Conservation (phyloP, 2,329 filamentous ascomycete genomes). For the Lachnum nothofagi region DNA sequence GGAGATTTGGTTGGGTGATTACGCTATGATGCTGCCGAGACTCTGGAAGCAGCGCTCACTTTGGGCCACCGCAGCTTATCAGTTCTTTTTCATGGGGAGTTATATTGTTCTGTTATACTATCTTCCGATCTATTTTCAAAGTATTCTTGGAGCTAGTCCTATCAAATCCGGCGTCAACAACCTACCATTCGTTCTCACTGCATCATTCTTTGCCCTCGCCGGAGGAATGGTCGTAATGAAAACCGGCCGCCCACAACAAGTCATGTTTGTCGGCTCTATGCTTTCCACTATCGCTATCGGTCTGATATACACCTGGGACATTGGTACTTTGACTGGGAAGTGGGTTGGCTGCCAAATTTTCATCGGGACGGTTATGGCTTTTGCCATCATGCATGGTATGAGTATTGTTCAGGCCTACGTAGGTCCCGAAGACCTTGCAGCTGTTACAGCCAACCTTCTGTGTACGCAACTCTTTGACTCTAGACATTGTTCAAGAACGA, state of each 20-base stretch:
- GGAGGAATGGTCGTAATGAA: slow-evolving; percentile 25
- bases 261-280: too few relatives aligned
- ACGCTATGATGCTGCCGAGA: slow-evolving; percentile 32
- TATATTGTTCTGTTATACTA: slow-evolving; percentile 41
- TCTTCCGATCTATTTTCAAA: slow-evolving; percentile 47
- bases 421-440: slow-evolving; percentile 1
- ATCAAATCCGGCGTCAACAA: slow-evolving; percentile 34
- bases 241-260: slow-evolving; percentile 13
- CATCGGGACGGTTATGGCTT: slow-evolving; percentile 8
- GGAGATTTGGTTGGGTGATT: slow-evolving; percentile 27
- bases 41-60: slow-evolving; percentile 29
- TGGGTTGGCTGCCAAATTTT: slow-evolving; percentile 22
- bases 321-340: slow-evolving; percentile 11
- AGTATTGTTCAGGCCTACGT: slow-evolving; percentile 41
- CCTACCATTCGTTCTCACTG: slow-evolving; percentile 37
- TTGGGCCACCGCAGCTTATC: slow-evolving; percentile 1
- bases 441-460: slow-evolving; percentile 3
- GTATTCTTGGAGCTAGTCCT: slow-evolving; percentile 35
- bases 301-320: slow-evolving; percentile 29
- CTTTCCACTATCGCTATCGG: slow-evolving; percentile 16
- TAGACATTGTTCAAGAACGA: background rate
- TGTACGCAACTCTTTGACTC: slow-evolving; percentile 1
- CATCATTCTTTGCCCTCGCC: slow-evolving; percentile 24
- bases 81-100: slow-evolving; percentile 37
- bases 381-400: slow-evolving; percentile 33